A percentile compares a stretch with the other conserved stretches of the same genome.
These are phyloP conservation scores for Beta macrorhiza DNA, from an alignment of 179 eudicot species.

Conservation along the genomic window DNA sequence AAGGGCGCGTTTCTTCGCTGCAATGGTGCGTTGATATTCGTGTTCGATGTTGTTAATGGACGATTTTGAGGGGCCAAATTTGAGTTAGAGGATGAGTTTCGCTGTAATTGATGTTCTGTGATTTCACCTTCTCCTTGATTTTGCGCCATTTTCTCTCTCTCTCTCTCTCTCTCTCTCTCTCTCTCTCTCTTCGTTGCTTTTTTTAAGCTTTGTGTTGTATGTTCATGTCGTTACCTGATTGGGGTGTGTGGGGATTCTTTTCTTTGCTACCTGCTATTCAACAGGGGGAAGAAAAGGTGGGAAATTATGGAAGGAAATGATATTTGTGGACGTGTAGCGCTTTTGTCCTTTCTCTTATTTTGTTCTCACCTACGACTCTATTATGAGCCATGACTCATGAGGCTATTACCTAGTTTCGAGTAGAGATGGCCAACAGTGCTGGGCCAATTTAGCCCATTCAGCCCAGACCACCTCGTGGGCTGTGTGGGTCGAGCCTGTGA, in stretches of 20 bases:
- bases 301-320: background rate
- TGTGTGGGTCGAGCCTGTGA: too few relatives aligned
- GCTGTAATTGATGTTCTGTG: background rate
- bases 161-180: too few relatives aligned
- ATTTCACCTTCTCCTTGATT: background rate
- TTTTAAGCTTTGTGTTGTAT: background rate
- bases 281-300: background rate
- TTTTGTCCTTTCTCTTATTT: too few relatives aligned
- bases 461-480: too few relatives aligned
- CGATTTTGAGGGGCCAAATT: background rate
- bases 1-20: slow-evolving; percentile 56
- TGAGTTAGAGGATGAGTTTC: slow-evolving; percentile 1
- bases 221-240: background rate
- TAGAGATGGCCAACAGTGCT: too few relatives aligned
- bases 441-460: too few relatives aligned
- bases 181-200: background rate
- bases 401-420: too few relatives aligned
- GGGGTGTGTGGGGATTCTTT: background rate
- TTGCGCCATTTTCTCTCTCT: slow-evolving; percentile 12
- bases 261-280: background rate
- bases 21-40: slow-evolving; percentile 24
- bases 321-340: background rate
- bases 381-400: too few relatives aligned
- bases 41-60: slow-evolving; percentile 9
- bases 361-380: too few relatives aligned